These are phyloP conservation scores for Tetrapisispora iriomotensis DNA, from an alignment of 805 yeast species.

Conservation along the genomic window DNA sequence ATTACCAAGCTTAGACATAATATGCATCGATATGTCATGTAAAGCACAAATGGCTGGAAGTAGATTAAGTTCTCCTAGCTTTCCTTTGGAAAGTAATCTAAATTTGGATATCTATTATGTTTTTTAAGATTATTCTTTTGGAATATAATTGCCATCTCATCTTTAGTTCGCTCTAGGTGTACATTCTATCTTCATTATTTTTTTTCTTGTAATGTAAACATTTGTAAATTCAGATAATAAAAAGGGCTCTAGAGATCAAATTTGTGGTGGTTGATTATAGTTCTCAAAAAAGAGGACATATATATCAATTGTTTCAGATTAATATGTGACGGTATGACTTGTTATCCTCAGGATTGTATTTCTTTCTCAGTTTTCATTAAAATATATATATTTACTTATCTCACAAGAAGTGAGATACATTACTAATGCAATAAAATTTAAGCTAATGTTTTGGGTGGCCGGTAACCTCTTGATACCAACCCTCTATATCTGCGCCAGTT, in stretches of 20 bases:
- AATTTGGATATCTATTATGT: not conserved
- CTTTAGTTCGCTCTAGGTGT: constrained; percentile 6
- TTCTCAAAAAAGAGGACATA: no score
- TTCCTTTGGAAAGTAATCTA: constrained; percentile 7
- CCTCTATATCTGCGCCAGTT: constrained; percentile 80
- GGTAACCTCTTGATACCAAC: constrained; percentile 70
- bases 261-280: no score
- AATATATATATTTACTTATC: no score
- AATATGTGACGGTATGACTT: no score
- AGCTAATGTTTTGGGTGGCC: constrained; percentile 32
- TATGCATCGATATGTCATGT: constrained; percentile 15
- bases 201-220: not conserved
- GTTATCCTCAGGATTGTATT: no score
- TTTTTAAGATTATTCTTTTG: not conserved
- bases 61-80: constrained; percentile 16
- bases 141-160: not conserved
- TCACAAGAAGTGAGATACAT: no score
- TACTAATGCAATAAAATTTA: not conserved
- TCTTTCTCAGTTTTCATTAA: no score
- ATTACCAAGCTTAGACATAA: constrained; percentile 27
- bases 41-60: constrained; percentile 26
- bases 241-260: no score
- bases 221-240: no score
- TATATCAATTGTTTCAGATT: no score
- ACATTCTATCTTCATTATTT: constrained; percentile 1